Base-by-base conservation (phyloP, 2,329 filamentous ascomycete genomes). In the Penicillium occitanis region DNA sequence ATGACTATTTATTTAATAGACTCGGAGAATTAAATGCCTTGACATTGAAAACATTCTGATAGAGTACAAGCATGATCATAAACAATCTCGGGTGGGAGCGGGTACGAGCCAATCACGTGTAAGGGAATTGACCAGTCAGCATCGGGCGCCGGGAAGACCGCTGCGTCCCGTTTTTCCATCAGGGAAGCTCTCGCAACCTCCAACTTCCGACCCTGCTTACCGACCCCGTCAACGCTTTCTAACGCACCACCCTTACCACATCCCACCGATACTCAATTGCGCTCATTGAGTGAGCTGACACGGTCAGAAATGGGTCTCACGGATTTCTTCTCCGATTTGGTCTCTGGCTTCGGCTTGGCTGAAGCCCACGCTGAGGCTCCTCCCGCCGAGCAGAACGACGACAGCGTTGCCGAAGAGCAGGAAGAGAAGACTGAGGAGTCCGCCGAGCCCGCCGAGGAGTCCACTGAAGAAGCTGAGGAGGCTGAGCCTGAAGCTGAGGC, bases 301-400 rank as follows among this genome's bases (percentile, higher is more conserved):
- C 69, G 69, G 71, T 73, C 76, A 79, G 70, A 76, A 55, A 89
- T 89, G 87, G 86, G 86, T 78, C 81, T 89, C 81, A 82, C 85
- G 78, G 86, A 88, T 77, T 85, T 87, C 80, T 84, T 89, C 81
- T 82, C 83, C 79, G 86, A 88, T 78, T 80, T 84, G 83, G 87
- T 84, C 82, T 87, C 84, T 82, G 88, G 84, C 82, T 87, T 87
- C 82, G 86, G 82, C 80, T 84, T 84, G 76, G 68, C 83, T 72
- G 83, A 88, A 77, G 82, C 83, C 72, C 83, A 88, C 75, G 84
- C 85, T 78, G 87, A 90, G 80, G 85, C 85, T 75, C 82, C 83
- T 62, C 79, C 80, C 40, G 77, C 81, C 68, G 81, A 85, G 71
- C 80, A 83, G 71, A 80, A 81, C 70, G 79, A 81, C 74, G 81